Base-by-base conservation (phyloP, 1,284 basidiomycete genomes). In the Cryptococcus floricola region DNA sequence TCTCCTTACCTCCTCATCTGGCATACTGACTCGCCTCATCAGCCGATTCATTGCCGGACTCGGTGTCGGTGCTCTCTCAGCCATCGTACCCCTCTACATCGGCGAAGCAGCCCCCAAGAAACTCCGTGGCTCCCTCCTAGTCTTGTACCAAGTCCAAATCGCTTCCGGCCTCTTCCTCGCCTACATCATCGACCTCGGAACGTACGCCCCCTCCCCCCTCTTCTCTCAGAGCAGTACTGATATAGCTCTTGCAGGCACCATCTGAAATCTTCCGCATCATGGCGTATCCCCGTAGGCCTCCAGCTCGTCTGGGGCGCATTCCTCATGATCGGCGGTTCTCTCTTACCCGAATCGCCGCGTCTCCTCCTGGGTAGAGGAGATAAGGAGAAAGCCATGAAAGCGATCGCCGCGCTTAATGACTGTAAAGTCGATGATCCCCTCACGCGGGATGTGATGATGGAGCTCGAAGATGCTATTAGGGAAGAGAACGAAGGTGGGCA, bases 51-150 rank as follows among this genome's bases (percentile, higher is more conserved):
- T 75, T 18, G 70, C 72, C 12, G 73, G 75, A 60, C 55, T 69
- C 25, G 88, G 88, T 34, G 88, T 90, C 2, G 87, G 87, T n/a
- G 85, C 87, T 8, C 69, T 89, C 46, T 87, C 86, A 56, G 87
- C 86, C 48, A 85, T 89, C 57, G 87, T 89, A 1, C 87, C 88
- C 43, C 81, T 89, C 5, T 89, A 88, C 72, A 89, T 87, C 62
- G 87, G 87, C 41, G 88, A 90, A 73, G 87, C 87, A 0, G 83
- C 87, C 0, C 88, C 88, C 0, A 88, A 88, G 69, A 82, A 84
- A 5, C 80, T 89, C 58, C 83, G 87, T 69, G 88, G 88, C 10
- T 83, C 85, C 10, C 78, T 89, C 25, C 77, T 89, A 18, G 87
- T 88, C 1, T 73, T 89, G 16, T 89, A 89, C 65, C 87, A 89